A percentile compares a stretch with the other conserved stretches of the same genome.
Conservation (phyloP, 495 filamentous ascomycete species). For the Talaromyces liani region DNA sequence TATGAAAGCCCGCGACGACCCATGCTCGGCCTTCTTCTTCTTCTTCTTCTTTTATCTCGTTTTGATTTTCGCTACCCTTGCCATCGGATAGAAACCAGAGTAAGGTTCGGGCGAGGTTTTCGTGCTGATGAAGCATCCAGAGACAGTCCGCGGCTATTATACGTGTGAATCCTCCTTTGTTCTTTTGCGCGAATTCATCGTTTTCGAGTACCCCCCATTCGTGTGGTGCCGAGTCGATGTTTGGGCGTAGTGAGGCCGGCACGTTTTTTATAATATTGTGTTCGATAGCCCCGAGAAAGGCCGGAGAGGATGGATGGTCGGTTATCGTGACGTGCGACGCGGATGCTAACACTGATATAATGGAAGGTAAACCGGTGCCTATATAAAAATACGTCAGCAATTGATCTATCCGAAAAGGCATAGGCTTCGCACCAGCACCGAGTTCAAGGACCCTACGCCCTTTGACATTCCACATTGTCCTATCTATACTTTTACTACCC, state of each 20-base stretch:
- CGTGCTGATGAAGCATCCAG: constrained; percentile 79
- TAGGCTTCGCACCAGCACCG: constrained; percentile 45
- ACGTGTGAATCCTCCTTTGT: constrained; percentile 51
- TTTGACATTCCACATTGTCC: constrained; percentile 38
- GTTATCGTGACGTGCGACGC: constrained; percentile 58
- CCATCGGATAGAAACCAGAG: constrained; percentile 52
- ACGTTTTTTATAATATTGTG: constrained; percentile 56
- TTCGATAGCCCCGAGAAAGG: constrained; percentile 51
- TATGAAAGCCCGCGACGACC: constrained; percentile 77
- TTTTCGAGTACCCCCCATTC: constrained; percentile 58
- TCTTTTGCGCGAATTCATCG: constrained; percentile 43
- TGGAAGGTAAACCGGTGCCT: constrained; percentile 71
- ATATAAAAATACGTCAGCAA: not conserved
- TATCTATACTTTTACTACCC: constrained; percentile 10
- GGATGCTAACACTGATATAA: constrained; percentile 56
- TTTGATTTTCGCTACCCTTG: not conserved
- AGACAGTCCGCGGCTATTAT: constrained; percentile 78
- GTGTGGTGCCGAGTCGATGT: constrained; percentile 51
- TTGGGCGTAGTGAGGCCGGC: constrained; percentile 10
- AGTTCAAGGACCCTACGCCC: constrained; percentile 51
- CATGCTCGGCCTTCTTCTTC: constrained; percentile 45
- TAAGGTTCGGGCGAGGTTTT: constrained; percentile 61
- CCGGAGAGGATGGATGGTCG: constrained; percentile 69
- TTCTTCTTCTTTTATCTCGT: too few relatives aligned
- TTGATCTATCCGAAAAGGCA: not conserved